Evolutionary conservation across 345 rosid species (phyloP), one percentile per base, ranked within the genome.

Genomic region (Boechera divaricarpa): DNA sequence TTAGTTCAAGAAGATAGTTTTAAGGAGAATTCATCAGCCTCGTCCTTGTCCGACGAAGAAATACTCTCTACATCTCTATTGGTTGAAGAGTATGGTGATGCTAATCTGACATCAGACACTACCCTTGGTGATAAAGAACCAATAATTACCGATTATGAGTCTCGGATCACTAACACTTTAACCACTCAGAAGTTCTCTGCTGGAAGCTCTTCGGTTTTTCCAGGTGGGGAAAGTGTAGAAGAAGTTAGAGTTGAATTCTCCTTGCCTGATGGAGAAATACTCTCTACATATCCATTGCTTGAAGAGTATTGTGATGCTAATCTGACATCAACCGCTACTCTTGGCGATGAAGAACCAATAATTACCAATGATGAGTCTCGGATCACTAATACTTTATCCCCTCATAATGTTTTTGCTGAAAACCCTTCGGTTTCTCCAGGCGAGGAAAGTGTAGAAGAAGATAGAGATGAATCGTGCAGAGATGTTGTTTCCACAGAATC

Each of bases 11-110:
- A 26, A 10, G 53, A 69, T 53, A 2, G 47, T 16, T 21, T 42
- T 16, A 18, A 26, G 26, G 84, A 87, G 49, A 66, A 57, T 36
- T 51, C 64, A 31, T 52, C 72, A 53, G 58, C 58, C 18, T 59
- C 75, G 32, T 67, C 61, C 18, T 76, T 49, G 12, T 33, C 66
- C 56, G 81, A 75, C 32, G 71, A 56, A 67, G 82, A 77, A 61
- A 69, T 58, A 68, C 52, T 60, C 63, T 49, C 61, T 38, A 41
- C 52, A 26, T 63, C 48, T 48, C 62, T 74, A n/a, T 60, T 66
- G 29, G 54, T 49, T 3, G 39, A 49, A 54, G 79, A 71, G 52
- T 64, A 76, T 18, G 55, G 38, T 32, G 31, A 51, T 71, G 52
- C 65, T 78, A 18, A 54, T 72, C 29, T 32, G 33, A 59, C 67